Evolutionary conservation across 2,329 filamentous ascomycete species (phyloP).

Genomic region (Fusarium brevicatenulatum): DNA sequence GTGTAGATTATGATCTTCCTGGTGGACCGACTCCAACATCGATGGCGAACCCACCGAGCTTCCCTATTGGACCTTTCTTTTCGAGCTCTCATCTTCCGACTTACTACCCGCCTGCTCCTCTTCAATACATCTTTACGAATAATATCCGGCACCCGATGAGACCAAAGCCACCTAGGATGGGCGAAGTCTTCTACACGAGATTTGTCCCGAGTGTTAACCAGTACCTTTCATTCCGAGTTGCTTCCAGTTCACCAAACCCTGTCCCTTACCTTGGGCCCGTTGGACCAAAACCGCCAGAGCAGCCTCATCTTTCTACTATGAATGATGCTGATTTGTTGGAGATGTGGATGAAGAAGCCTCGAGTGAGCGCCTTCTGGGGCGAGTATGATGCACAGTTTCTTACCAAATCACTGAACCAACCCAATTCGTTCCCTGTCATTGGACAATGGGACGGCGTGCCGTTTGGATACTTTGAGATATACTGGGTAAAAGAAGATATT

Average conservation of each 20-base stretch:
- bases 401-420: conserved; percentile 68
- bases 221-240: conserved; percentile 89
- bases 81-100: conserved; percentile 88
- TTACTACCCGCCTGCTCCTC: conserved; percentile 85
- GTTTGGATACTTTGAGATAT: conserved; percentile 97
- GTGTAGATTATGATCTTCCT: conserved; percentile 52
- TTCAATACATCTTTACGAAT: conserved; percentile 83
- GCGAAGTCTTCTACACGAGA: conserved; percentile 89
- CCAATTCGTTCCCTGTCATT: conserved; percentile 89
- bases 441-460: conserved; percentile 94
- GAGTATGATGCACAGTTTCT: conserved; percentile 74
- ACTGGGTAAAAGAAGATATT: conserved; percentile 95
- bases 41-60: conserved; percentile 48
- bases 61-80: conserved; percentile 75
- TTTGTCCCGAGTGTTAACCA: conserved; percentile 84
- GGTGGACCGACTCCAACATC: conserved; percentile 52
- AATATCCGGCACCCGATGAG: conserved; percentile 85
- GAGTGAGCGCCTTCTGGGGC: conserved; percentile 89
- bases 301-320: conserved; percentile 54
- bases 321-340: conserved; percentile 73
- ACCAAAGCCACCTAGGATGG: conserved; percentile 88
- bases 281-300: conserved; percentile 53
- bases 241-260: conserved; percentile 72
- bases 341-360: conserved; percentile 87
- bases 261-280: conserved; percentile 72